Conservation (phyloP, 2,329 filamentous ascomycete species). For the Knufia fluminis region DNA sequence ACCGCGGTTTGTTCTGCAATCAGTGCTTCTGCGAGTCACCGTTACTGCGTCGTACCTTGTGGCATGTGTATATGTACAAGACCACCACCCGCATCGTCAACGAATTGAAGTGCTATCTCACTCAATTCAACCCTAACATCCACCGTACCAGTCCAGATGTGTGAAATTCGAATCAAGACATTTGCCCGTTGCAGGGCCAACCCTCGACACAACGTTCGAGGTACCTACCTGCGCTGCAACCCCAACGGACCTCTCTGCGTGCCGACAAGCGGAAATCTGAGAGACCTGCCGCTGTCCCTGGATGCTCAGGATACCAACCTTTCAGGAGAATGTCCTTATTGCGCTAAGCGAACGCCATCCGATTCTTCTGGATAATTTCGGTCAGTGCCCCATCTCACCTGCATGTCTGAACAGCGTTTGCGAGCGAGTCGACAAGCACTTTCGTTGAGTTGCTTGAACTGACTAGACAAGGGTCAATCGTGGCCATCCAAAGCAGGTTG, state of each 20-base stretch:
- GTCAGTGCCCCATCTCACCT: constrained; percentile 4
- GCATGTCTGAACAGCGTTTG: background rate
- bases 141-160: too few relatives aligned
- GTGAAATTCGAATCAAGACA: background rate
- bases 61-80: too few relatives aligned
- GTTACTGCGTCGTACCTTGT: too few relatives aligned
- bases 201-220: background rate
- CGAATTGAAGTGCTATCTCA: too few relatives aligned
- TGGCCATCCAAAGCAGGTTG: background rate
- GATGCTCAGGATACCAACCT: constrained; percentile 6
- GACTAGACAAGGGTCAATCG: background rate
- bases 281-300: background rate
- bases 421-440: background rate
- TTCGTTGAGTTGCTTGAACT: background rate
- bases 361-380: constrained; percentile 1
- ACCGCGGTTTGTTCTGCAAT: too few relatives aligned
- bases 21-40: too few relatives aligned
- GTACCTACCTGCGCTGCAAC: background rate
- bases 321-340: background rate
- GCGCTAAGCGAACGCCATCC: background rate
- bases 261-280: background rate
- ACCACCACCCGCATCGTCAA: too few relatives aligned
- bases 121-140: too few relatives aligned
- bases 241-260: background rate
- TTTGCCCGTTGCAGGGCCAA: background rate